phyloP scores from a whole-genome alignment of 345 rosid genomes.

The Populus nigra region DNA sequence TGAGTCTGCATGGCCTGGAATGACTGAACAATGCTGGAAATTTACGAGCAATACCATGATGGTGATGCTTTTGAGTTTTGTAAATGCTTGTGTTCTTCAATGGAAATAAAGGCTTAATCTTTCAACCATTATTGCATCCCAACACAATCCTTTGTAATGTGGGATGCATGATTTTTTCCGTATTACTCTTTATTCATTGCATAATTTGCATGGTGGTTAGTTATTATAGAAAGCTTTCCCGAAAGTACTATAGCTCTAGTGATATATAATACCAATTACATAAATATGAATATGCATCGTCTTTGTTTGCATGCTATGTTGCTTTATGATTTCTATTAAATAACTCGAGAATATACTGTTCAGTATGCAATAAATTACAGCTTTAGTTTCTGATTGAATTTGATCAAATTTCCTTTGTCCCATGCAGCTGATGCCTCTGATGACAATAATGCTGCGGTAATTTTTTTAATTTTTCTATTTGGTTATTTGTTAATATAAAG shows the following conservation, averaged over 20 bases:
- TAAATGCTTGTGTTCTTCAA: background rate
- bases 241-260: background rate
- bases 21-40: background rate
- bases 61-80: background rate
- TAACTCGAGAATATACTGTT: background rate
- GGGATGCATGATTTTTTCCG: background rate
- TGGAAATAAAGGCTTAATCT: background rate
- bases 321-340: background rate
- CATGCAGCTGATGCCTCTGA: conserved; percentile 75
- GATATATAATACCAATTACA: background rate
- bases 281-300: background rate
- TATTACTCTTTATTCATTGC: background rate
- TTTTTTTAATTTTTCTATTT: background rate
- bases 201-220: background rate
- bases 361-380: background rate
- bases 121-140: background rate
- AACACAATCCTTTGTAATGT: background rate
- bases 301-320: background rate
- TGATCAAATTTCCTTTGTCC: conserved; percentile 19
- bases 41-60: background rate
- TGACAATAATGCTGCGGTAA: conserved; percentile 52
- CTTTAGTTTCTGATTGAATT: conserved; percentile 1
- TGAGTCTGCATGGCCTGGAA: background rate
- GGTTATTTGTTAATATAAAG: background rate
- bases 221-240: background rate